Conservation (phyloP, 2,329 filamentous ascomycete species). For the Scedosporium aurantiacum region DNA sequence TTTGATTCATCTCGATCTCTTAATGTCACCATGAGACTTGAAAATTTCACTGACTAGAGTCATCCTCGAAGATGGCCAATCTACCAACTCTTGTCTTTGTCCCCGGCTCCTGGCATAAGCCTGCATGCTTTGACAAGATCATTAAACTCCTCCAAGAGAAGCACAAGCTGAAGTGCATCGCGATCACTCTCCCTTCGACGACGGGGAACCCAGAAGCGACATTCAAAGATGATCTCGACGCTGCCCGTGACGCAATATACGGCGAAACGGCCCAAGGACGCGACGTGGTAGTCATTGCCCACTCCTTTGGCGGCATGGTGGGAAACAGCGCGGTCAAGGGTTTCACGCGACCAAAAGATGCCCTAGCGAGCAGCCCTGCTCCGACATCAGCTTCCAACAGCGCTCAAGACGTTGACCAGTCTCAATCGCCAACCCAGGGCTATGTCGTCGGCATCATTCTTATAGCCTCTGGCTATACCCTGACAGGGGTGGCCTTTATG, state of each 20-base stretch:
- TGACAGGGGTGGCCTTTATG: constrained; percentile 27
- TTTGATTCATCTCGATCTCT: too few relatives aligned
- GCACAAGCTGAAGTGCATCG: constrained; percentile 19
- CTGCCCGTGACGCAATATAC: constrained; percentile 22
- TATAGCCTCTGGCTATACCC: constrained; percentile 31
- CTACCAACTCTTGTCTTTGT: constrained; percentile 29
- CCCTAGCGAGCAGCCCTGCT: background rate
- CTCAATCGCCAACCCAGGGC: constrained; percentile 14
- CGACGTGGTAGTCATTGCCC: constrained; percentile 34
- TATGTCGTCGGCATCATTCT: constrained; percentile 31
- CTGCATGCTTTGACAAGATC: constrained; percentile 25
- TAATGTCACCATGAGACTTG: too few relatives aligned
- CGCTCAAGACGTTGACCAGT: background rate
- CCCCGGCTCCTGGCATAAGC: constrained; percentile 35
- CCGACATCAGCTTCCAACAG: background rate
- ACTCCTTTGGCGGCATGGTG: constrained; percentile 38
- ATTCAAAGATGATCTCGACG: constrained; percentile 30
- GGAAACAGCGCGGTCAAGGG: constrained; percentile 34
- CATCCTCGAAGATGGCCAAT: constrained; percentile 1
- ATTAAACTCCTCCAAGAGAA: constrained; percentile 21
- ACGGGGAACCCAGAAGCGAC: constrained; percentile 20
- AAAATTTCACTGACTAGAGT: background rate
- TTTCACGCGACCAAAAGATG: constrained; percentile 18
- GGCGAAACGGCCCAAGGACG: constrained; percentile 23
- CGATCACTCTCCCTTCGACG: constrained; percentile 28